phyloP scores from a whole-genome alignment of 1,139 yeast species.

The Meyerozyma athensensis region DNA sequence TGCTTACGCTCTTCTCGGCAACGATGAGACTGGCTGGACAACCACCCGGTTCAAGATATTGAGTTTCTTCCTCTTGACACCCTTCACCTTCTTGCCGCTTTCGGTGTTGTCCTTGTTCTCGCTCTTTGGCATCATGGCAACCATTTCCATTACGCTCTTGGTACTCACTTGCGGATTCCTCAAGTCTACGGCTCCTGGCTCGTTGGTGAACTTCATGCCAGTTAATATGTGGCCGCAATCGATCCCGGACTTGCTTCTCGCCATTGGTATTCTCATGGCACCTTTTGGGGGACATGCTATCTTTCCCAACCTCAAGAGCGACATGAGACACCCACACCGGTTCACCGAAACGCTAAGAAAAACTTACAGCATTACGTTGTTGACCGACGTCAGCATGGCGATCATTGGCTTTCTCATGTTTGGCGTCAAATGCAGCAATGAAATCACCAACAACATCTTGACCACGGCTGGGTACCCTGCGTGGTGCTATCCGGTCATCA shows the following conservation, averaged over 20 bases:
- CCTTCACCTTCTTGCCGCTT: slow-evolving; percentile 43
- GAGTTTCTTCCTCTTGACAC: slow-evolving; percentile 41
- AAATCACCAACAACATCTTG: slow-evolving; percentile 74
- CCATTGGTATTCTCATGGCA: slow-evolving; percentile 55
- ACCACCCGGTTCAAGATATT: slow-evolving; percentile 32
- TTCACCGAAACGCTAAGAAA: slow-evolving; percentile 34
- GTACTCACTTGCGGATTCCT: slow-evolving; percentile 38
- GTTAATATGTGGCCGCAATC: slow-evolving; percentile 45
- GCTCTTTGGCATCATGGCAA: slow-evolving; percentile 41
- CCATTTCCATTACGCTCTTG: slow-evolving; percentile 38
- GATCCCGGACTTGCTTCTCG: slow-evolving; percentile 36
- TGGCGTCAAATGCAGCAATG: slow-evolving; percentile 71
- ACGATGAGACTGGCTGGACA: slow-evolving; percentile 33
- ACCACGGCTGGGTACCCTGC: slow-evolving; percentile 68
- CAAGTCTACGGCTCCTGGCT: slow-evolving; percentile 39
- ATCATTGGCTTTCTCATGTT: slow-evolving; percentile 84
- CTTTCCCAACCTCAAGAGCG: slow-evolving; percentile 54
- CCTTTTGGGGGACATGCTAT: slow-evolving; percentile 65
- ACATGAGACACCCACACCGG: slow-evolving; percentile 51
- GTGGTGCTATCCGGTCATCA: slow-evolving; percentile 58
- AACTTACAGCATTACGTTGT: slow-evolving; percentile 53
- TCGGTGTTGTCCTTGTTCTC: slow-evolving; percentile 42
- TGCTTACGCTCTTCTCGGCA: slow-evolving; percentile 38
- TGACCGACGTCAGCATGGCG: slow-evolving; percentile 74
- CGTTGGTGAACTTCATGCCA: slow-evolving; percentile 38